Base-by-base conservation (phyloP, 768 basidiomycete genomes). In the Suillus decipiens region DNA sequence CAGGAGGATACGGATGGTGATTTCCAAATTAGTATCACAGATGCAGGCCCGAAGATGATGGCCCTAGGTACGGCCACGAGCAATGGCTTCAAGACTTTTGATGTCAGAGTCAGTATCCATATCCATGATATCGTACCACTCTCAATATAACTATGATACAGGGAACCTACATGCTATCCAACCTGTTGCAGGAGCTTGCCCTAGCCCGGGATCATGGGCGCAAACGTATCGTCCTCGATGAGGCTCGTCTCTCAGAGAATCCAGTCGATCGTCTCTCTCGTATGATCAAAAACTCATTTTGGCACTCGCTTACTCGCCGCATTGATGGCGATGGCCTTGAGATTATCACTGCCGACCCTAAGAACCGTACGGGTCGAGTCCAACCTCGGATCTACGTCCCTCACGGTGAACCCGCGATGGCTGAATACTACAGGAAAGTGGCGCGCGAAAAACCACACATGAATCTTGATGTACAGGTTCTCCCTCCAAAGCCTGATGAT, bases 141-240 rank as follows among this genome's bases (percentile, higher is more conserved):
- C 41, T 39, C 65, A 57, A 63, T 67, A 59, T 66, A 33, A 59
- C 58, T 31, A 66, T 15, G 64, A 60, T 70, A 17, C 72, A 96
- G 90, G 96, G 97, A 47, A 98, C 92, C n/a, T 99, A 99, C 78
- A 99, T 98, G 96, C 82, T 99, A 53, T 98, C 96, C 14, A 99
- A 98, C 77, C 86, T 99, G 31, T 83, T 99, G n/a, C 96, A 99
- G 81, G 96, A 99, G 74, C 89, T 99, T 54, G 96, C 96, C 2
- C 86, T 99, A 24, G 96, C 97, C 7, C 88, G 94, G 10, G 96
- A 99, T 72, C 95, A 96, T 76, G 90, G 91, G 66, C 84, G 95
- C 62, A 96, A 96, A 78, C 91, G 95, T 9, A 97, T 99, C 72
- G 94, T 99, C 22, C 88, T 99, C n/a, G 97, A 99, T 69, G 97